Base-by-base conservation (phyloP, 2,329 filamentous ascomycete species). In the Alternaria sp. region DNA sequence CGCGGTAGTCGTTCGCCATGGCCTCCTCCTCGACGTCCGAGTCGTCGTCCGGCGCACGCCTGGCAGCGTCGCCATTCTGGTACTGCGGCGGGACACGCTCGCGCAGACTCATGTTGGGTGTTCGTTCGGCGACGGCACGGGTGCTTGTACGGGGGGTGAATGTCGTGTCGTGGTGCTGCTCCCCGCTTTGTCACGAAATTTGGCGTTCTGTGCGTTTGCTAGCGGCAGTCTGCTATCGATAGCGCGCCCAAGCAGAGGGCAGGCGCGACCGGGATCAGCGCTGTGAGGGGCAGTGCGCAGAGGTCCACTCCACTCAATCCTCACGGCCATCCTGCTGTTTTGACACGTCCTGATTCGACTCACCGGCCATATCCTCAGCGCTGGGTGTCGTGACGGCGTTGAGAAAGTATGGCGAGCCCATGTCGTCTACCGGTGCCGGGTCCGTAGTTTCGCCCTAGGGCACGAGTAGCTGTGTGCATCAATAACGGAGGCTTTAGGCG, bases 11-110 rank as follows among this genome's bases (percentile, higher is more conserved):
- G 83, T 93, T 93, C 76, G 93, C 96, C 72, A 99, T 89, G 75
- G 91, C 91, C 84, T 98, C 96, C 87, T 98, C 95, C 84, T 97
- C 94, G 70, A 93, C 91, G 81, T 98, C 96, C 79, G 93, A 97
- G 80, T 96, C 93, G 82, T 95, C 91, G 75, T 89, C 89, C 69
- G 83, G 75, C 40, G 71, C 68, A 62, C 77, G 77, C 51, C 68
- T 54, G 55, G 69, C 75, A 62, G 79, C 73, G 62, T 79, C 77
- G 71, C 78, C 78, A 66, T 83, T 80, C 69, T 82, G 80, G 69
- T 79, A 81, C 61, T 71, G 68, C 69, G 67, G 66, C 59, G 65
- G 60, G 6, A 62, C 55, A 32, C 60, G 60, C 55, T 62, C 57
- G 50, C 67, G 67, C 67, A 70, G 52, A 65, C 71, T 75, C 73